Conservation (phyloP, 192 early-diverging fungal genomes). For the Thoreauomyces humboldtii region DNA sequence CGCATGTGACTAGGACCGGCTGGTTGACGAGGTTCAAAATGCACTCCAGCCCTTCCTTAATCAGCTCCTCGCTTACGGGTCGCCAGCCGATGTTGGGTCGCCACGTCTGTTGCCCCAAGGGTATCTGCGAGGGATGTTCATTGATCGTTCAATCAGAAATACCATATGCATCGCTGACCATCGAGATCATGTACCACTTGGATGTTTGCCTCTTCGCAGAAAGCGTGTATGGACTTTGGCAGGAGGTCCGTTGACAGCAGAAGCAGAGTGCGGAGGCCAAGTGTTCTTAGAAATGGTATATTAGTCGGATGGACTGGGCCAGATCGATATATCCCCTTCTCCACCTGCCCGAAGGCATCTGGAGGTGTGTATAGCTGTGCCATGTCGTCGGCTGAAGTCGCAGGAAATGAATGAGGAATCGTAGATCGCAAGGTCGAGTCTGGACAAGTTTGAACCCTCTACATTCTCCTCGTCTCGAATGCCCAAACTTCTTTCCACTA, state of each 20-base stretch:
- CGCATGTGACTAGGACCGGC: slow-evolving; percentile 89
- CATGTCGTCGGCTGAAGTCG: too few species aligned
- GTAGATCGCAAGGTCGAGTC: too few species aligned
- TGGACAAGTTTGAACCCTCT: too few species aligned
- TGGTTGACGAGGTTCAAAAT: slow-evolving; percentile 75
- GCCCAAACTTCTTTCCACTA: too few species aligned
- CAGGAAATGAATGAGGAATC: too few species aligned
- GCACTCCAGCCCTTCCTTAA: slow-evolving; percentile 93
- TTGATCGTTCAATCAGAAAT: too few species aligned
- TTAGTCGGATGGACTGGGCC: slow-evolving; percentile 69
- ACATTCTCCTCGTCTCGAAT: too few species aligned
- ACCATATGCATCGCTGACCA: too few species aligned
- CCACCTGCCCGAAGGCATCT: slow-evolving; percentile 88
- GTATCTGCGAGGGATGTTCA: slow-evolving; percentile 26
- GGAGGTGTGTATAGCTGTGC: slow-evolving; percentile 24
- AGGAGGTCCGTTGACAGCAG: slow-evolving; percentile 72
- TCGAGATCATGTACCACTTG: too few species aligned
- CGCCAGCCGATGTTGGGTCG: slow-evolving; percentile 62
- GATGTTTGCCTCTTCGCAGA: slow-evolving; percentile 53
- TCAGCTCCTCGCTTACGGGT: slow-evolving; percentile 89
- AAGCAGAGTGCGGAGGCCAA: slow-evolving; percentile 75
- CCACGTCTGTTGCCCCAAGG: slow-evolving; percentile 27
- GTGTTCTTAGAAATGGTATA: slow-evolving; percentile 76
- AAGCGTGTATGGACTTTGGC: slow-evolving; percentile 8
- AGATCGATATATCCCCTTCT: slow-evolving; percentile 83